phyloP scores from a whole-genome alignment of 495 filamentous ascomycete species.

The Penicillium goetzii region DNA sequence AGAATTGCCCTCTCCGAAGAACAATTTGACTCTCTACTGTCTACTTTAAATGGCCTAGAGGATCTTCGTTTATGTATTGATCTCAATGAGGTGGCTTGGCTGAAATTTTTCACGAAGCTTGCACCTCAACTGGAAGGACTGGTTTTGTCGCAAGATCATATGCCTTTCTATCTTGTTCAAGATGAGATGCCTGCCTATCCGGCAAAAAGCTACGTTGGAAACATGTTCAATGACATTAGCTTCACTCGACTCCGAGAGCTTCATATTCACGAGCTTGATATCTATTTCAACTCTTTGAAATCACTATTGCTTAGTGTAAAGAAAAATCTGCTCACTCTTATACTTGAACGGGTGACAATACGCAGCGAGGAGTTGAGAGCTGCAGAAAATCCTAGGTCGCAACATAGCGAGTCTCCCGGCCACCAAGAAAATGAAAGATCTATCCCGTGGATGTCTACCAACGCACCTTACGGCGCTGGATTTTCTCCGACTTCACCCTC shows the following conservation, averaged over 20 bases:
- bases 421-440: background rate
- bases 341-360: conserved; percentile 18
- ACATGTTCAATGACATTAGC: conserved; percentile 9
- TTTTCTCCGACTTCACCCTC: background rate
- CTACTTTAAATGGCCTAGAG: conserved; percentile 15
- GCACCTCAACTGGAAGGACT: conserved; percentile 21
- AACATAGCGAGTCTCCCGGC: too few species aligned
- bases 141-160: conserved; percentile 14
- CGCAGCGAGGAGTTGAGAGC: too few species aligned
- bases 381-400: too few species aligned
- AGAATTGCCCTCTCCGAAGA: conserved; percentile 19
- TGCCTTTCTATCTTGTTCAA: background rate
- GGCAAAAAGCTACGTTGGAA: conserved; percentile 9
- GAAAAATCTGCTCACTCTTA: conserved; percentile 16
- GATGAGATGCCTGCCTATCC: conserved; percentile 1
- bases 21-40: conserved; percentile 17
- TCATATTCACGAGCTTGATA: conserved; percentile 17
- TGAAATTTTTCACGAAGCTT: conserved; percentile 15
- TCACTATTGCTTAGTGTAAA: conserved; percentile 17
- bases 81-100: conserved; percentile 17
- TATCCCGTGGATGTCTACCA: background rate
- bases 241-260: conserved; percentile 20
- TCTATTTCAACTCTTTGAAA: conserved; percentile 19
- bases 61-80: conserved; percentile 20
- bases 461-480: background rate